phyloP scores from a whole-genome alignment of 768 basidiomycete genomes.

The Sutorius australiensis region DNA sequence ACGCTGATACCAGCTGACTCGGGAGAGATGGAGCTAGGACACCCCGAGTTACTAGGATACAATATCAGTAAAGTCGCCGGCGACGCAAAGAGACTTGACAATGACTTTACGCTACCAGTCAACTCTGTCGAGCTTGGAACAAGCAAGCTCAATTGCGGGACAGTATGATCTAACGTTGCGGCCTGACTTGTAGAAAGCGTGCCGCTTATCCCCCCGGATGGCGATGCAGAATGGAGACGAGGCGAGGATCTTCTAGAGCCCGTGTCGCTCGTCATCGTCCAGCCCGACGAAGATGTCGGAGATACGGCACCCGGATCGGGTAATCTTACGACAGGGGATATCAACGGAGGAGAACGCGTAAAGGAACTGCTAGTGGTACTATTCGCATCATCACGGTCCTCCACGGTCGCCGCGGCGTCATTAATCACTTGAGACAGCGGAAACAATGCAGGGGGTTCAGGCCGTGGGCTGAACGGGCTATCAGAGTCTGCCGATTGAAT shows the following conservation, averaged over 20 bases:
- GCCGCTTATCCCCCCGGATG: conserved; percentile 10
- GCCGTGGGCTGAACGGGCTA: conserved; percentile 31
- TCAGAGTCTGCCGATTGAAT: conserved; percentile 12
- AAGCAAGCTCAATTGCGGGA: conserved; percentile 28
- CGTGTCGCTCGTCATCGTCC: conserved; percentile 27
- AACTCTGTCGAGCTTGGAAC: conserved; percentile 20
- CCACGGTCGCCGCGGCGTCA: not conserved
- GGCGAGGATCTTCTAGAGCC: conserved; percentile 16
- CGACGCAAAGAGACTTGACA: not conserved
- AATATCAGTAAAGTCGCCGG: conserved; percentile 1
- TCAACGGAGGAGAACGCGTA: conserved; percentile 26
- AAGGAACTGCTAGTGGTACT: conserved; percentile 23
- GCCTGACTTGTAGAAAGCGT: conserved; percentile 4
- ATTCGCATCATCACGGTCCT: conserved; percentile 12
- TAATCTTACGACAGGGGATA: conserved; percentile 28
- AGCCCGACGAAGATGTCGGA: conserved; percentile 24
- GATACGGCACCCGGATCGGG: conserved; percentile 25
- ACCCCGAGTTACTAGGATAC: conserved; percentile 21
- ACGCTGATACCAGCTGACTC: conserved; percentile 31
- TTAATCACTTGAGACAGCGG: conserved; percentile 19
- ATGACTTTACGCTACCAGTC: conserved; percentile 14
- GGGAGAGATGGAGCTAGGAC: conserved; percentile 31
- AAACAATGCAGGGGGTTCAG: conserved; percentile 17
- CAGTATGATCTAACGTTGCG: conserved; percentile 6
- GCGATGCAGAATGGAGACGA: conserved; percentile 4